A percentile compares a stretch with the other conserved stretches of the same genome.
phyloP scores from a whole-genome alignment of 2,329 filamentous ascomycete species.

The Basipetospora chlamydospora region DNA sequence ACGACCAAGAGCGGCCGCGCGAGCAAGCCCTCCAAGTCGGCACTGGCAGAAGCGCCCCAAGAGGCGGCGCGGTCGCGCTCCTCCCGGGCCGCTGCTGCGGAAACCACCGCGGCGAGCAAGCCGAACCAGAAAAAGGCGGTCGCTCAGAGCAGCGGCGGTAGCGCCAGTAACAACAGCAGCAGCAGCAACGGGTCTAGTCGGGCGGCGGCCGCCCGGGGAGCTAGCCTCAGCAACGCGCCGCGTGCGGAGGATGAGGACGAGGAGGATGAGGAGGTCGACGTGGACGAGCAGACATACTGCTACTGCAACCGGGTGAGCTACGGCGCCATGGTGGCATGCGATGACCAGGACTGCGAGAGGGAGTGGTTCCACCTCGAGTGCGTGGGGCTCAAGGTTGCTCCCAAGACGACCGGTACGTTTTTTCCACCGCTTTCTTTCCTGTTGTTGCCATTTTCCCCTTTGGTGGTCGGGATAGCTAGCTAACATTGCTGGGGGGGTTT shows the following conservation, averaged over 20 bases:
- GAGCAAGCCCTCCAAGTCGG: conserved; percentile 53
- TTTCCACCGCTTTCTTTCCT: conserved; percentile 3
- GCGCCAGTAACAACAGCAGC: neutral
- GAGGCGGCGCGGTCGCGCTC: conserved; percentile 40
- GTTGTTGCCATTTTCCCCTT: neutral
- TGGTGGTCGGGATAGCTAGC: conserved; percentile 9
- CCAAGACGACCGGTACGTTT: conserved; percentile 57
- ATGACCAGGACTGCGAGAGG: conserved; percentile 54
- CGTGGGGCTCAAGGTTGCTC: conserved; percentile 64
- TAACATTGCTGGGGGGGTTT: conserved; percentile 12
- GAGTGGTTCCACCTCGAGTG: conserved; percentile 81
- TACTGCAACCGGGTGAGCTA: conserved; percentile 71
- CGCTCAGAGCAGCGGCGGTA: neutral
- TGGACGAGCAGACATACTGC: conserved; percentile 61
- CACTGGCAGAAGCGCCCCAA: conserved; percentile 42
- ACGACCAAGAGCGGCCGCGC: conserved; percentile 53
- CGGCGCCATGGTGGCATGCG: conserved; percentile 74
- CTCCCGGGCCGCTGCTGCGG: conserved; percentile 27
- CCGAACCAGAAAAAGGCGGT: conserved; percentile 39
- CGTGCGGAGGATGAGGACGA: conserved; percentile 12
- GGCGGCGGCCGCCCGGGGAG: conserved; percentile 6
- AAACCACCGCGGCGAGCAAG: conserved; percentile 28
- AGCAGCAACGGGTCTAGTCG: conserved; percentile 12
- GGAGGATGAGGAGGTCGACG: conserved; percentile 47
- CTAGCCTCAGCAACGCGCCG: conserved; percentile 1